Evolutionary conservation across 306 rosid genomes (phyloP), one percentile per base, ranked within the genome.

Genomic region (Acacia confusa): DNA sequence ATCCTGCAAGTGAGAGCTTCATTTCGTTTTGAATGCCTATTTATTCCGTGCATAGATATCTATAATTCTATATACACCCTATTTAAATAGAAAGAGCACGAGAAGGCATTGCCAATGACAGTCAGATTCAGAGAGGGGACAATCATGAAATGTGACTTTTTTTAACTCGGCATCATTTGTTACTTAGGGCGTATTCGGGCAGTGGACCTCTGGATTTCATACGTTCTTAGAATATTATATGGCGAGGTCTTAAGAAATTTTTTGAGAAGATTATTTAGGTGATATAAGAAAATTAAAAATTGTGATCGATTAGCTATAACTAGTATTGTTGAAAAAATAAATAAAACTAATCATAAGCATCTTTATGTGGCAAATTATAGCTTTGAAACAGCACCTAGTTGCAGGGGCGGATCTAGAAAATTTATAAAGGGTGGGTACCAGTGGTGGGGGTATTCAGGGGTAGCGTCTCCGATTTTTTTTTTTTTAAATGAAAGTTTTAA

Each of bases 1-100:
- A 36, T 74, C 82, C 64, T 70, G 55, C 41, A 24, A 38, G 47
- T 9, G 71, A 66, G 77, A 70, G 72, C 73, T 70, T 78, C 45
- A 28, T 72, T 55, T 75, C 68, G 58, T 63, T 25, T 68, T 55
- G n/a, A 64, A 69, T 44, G 45, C 77, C 43, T 19, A 52, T 73
- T 70, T 28, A 79, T 38, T 47, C 47, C 15, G 77, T 79, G 82
- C 38, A 30, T 84, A 36, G 40, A 36, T 36, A 69, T 47, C 48
- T 27, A 60, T 45, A 36, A 6, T 36, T 61, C 24, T 64, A 47
- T 55, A 32, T 32, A 2, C 34, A 36, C 19, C 32, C 38, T 65
- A 43, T 47, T 77, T 36, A 65, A 65, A 77, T 48, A 12, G 34
- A 47, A 47, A 65, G 70, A 44, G 43, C 34, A 12, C 28, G 5